Conservation (phyloP, 495 filamentous ascomycete species). For the Paragyromitra xinjiangensis region DNA sequence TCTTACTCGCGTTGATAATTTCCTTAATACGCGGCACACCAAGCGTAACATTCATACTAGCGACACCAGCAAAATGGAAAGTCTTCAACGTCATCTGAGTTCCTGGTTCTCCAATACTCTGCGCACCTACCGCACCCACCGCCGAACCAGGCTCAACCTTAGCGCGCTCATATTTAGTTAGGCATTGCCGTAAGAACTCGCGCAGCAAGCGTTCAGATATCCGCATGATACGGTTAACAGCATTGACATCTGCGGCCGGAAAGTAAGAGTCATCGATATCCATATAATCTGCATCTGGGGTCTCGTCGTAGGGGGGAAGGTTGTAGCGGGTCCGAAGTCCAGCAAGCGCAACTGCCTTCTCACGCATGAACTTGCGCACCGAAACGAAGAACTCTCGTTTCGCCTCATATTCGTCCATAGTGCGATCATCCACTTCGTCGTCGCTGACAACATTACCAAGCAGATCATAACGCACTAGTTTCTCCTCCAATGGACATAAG, state of each 20-base stretch:
- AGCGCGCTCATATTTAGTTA: slow-evolving; percentile 87
- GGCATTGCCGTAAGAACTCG: slow-evolving; percentile 80
- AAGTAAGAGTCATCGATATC: slow-evolving; percentile 54
- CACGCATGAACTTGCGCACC: slow-evolving; percentile 73
- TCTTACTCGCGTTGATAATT: slow-evolving; percentile 96
- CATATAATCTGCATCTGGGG: slow-evolving; percentile 51
- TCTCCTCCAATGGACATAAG: slow-evolving; percentile 71
- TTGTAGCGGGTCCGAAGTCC: slow-evolving; percentile 60
- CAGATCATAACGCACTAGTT: slow-evolving; percentile 68
- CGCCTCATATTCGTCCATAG: slow-evolving; percentile 84
- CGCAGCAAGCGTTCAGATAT: slow-evolving; percentile 76
- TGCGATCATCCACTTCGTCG: slow-evolving; percentile 63
- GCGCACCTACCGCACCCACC: slow-evolving; percentile 96
- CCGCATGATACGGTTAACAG: slow-evolving; percentile 77
- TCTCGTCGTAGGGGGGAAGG: slow-evolving; percentile 33
- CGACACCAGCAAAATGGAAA: slow-evolving; percentile 99
- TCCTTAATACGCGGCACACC: slow-evolving; percentile 99
- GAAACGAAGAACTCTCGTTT: slow-evolving; percentile 81
- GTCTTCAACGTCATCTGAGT: slow-evolving; percentile 99
- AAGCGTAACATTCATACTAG: slow-evolving; percentile 97
- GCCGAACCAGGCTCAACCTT: slow-evolving; percentile 93
- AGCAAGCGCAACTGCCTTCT: slow-evolving; percentile 67
- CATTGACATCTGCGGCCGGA: slow-evolving; percentile 49
- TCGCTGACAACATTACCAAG: slow-evolving; percentile 59
- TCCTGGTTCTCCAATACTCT: slow-evolving; percentile 97